phyloP scores from a whole-genome alignment of 768 basidiomycete species.

The Rhodotorula paludigena region DNA sequence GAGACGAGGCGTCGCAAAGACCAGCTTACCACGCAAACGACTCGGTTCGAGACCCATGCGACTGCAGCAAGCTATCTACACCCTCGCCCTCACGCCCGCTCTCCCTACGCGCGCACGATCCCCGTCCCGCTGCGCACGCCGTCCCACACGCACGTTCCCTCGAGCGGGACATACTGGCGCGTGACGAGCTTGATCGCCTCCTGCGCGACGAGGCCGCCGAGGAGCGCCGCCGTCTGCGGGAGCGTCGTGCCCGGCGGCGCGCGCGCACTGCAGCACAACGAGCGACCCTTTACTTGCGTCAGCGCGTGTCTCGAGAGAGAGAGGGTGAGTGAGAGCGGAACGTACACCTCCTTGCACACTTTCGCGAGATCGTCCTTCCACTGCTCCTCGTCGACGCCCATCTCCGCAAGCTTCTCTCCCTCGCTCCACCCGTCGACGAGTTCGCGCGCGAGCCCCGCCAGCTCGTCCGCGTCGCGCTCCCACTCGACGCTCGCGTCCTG shows the following conservation, averaged over 20 bases:
- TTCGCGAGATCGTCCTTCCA: conserved; percentile 51
- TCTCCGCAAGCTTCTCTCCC: conserved; percentile 53
- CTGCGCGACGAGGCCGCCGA: conserved; percentile 90
- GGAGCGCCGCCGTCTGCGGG: conserved; percentile 86
- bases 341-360: conserved; percentile 41
- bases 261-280: conserved; percentile 56
- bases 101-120: conserved; percentile 10
- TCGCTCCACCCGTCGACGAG: conserved; percentile 44
- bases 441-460: conserved; percentile 47
- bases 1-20: no score
- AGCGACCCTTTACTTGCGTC: neutral
- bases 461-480: conserved; percentile 51
- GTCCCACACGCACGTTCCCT: conserved; percentile 78
- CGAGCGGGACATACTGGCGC: conserved; percentile 83
- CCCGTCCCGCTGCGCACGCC: conserved; percentile 52
- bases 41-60: no score
- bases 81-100: neutral
- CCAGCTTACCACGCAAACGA: no score
- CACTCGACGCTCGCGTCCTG: neutral
- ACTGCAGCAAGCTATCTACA: neutral
- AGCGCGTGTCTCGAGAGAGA: no score
- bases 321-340: neutral
- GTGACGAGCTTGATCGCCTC: conserved; percentile 97
- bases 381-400: conserved; percentile 45
- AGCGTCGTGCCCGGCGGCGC: conserved; percentile 70